These are phyloP conservation scores for Boletus patriciae DNA, from an alignment of 768 basidiomycete species.

Conservation along the genomic window DNA sequence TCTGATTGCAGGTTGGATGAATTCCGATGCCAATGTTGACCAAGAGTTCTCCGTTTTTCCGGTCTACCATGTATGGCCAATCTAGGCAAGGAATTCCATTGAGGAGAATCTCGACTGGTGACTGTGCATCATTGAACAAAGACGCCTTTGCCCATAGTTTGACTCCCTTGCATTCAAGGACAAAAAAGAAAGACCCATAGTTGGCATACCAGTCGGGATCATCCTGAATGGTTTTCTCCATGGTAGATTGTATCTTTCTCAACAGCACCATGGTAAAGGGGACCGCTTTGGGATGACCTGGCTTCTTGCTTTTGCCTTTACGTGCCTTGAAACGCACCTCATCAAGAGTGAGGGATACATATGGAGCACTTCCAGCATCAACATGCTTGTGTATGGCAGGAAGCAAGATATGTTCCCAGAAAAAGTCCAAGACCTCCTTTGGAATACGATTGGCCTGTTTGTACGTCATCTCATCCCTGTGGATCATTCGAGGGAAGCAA, in stretches of 20 bases:
- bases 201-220: background rate
- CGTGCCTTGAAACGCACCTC: slow-evolving; percentile 8
- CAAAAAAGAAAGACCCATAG: slow-evolving; percentile 16
- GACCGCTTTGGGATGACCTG: slow-evolving; percentile 4
- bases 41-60: background rate
- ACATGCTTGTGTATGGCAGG: slow-evolving; percentile 1
- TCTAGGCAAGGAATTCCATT: background rate
- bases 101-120: background rate
- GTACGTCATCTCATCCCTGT: background rate
- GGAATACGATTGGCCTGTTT: background rate
- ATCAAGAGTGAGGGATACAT: slow-evolving; percentile 2
- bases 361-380: background rate
- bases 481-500: no score
- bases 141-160: background rate
- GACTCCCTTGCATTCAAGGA: slow-evolving; percentile 9
- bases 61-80: background rate
- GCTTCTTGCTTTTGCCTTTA: background rate
- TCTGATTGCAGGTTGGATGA: background rate
- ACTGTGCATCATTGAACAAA: background rate
- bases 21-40: background rate
- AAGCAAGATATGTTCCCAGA: slow-evolving; percentile 10
- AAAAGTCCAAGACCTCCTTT: slow-evolving; percentile 9
- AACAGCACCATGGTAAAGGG: slow-evolving; percentile 3
- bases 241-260: background rate
- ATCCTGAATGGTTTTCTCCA: background rate